Percentiles rank a stretch among this genome's conserved stretches.
Evolutionary conservation across 1,284 basidiomycete species (phyloP).

Genomic region (Chalciporus sp.): DNA sequence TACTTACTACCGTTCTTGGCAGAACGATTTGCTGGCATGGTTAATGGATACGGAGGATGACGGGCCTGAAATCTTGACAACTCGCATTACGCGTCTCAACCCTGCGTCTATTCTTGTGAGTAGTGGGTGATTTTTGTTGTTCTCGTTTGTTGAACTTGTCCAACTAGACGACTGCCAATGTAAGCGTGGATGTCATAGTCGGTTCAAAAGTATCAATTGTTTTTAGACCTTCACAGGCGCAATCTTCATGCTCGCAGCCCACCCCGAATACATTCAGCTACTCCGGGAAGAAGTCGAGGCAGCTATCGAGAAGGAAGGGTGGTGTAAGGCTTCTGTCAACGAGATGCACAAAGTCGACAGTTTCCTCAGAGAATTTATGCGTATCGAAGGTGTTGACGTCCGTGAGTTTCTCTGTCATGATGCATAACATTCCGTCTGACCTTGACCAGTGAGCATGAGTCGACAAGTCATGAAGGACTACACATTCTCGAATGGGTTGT

Average conservation of each 20-base stretch:
- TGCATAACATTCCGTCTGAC: too few relatives aligned
- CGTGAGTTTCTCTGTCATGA: too few relatives aligned
- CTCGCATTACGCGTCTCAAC: slow-evolving; percentile 37
- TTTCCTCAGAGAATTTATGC: slow-evolving; percentile 46
- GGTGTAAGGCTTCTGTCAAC: slow-evolving; percentile 43
- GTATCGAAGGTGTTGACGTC: slow-evolving; percentile 33
- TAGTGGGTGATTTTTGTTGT: not conserved
- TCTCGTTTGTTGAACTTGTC: not conserved
- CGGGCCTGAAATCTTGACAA: slow-evolving; percentile 31
- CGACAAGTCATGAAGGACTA: slow-evolving; percentile 38
- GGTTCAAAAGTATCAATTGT: not conserved
- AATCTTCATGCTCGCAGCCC: slow-evolving; percentile 38
- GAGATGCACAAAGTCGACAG: slow-evolving; percentile 51
- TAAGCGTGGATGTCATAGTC: slow-evolving; percentile 1
- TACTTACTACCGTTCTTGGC: not conserved
- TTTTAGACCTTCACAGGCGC: slow-evolving; percentile 36
- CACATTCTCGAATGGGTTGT: slow-evolving; percentile 42
- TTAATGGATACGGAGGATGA: slow-evolving; percentile 43
- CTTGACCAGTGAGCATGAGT: slow-evolving; percentile 14
- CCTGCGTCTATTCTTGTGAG: slow-evolving; percentile 43
- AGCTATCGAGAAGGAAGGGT: slow-evolving; percentile 41
- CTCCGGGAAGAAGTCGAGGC: slow-evolving; percentile 48
- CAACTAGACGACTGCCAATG: slow-evolving; percentile 17
- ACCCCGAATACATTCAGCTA: slow-evolving; percentile 40
- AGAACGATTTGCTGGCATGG: slow-evolving; percentile 49